Conservation (phyloP, 148 eudicot genomes). For the Chenopodium formosanum region DNA sequence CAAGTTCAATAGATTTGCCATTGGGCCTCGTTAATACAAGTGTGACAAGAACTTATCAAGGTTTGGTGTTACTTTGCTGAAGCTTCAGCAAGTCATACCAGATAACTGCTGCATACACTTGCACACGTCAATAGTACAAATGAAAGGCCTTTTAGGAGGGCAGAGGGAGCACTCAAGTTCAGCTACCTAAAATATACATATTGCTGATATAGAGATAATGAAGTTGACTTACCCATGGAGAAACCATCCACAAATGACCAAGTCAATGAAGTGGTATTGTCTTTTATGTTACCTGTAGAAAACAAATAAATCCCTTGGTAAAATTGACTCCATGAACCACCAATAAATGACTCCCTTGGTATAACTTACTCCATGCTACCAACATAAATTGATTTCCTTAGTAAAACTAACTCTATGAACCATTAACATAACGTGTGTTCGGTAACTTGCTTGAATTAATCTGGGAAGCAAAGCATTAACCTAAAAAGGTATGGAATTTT, state of each 20-base stretch:
- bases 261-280: conserved; percentile 42
- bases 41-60: neutral
- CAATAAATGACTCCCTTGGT: neutral
- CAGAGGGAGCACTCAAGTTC: neutral
- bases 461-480: neutral
- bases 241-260: conserved; percentile 68
- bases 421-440: neutral
- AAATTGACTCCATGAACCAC: neutral
- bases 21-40: neutral
- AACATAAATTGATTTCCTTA: neutral
- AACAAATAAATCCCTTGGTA: neutral
- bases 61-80: neutral
- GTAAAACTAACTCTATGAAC: neutral
- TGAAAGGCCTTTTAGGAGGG: neutral
- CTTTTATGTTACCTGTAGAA: conserved; percentile 50
- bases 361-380: neutral
- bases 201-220: neutral
- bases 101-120: neutral
- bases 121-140: neutral
- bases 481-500: neutral
- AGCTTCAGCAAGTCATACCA: neutral
- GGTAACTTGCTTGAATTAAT: neutral
- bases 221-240: conserved; percentile 48
- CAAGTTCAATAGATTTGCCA: neutral
- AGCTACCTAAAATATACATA: conserved; percentile 1